phyloP scores from a whole-genome alignment of 768 basidiomycete genomes.

The Boletus speciosus region DNA sequence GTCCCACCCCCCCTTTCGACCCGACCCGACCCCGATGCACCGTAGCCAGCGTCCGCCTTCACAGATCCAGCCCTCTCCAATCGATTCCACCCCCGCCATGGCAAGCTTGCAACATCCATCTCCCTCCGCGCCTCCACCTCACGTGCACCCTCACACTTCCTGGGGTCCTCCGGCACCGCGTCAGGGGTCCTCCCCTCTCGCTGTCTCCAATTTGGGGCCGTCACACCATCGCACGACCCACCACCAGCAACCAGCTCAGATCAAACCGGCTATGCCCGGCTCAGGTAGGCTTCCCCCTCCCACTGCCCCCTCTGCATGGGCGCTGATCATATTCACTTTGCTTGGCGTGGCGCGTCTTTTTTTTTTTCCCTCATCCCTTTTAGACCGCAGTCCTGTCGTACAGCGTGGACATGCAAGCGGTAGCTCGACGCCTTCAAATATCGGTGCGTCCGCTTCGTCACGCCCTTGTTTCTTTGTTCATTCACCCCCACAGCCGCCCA shows the following conservation, averaged over 20 bases:
- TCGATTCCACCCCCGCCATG: conserved; percentile 31
- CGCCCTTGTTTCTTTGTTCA: background rate
- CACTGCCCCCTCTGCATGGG: background rate
- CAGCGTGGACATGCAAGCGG: conserved; percentile 26
- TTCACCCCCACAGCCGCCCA: conserved; percentile 21
- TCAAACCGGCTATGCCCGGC: conserved; percentile 34
- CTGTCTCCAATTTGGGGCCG: conserved; percentile 25
- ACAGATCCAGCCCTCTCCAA: conserved; percentile 26
- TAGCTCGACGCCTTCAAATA: conserved; percentile 24
- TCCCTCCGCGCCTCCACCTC: conserved; percentile 27
- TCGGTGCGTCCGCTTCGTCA: conserved; percentile 17
- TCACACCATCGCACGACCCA: conserved; percentile 29
- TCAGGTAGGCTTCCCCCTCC: conserved; percentile 19
- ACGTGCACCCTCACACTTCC: conserved; percentile 30
- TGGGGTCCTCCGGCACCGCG: conserved; percentile 32
- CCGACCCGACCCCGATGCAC: conserved; percentile 23
- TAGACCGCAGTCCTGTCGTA: conserved; percentile 30
- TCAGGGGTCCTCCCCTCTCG: conserved; percentile 32
- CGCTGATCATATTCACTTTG: conserved; percentile 2
- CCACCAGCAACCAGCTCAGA: conserved; percentile 26
- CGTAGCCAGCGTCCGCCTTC: conserved; percentile 31
- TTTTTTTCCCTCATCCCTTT: background rate
- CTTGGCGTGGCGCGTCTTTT: conserved; percentile 6
- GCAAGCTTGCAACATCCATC: conserved; percentile 33
- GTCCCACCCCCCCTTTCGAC: conserved; percentile 14